Conservation (phyloP, 2,329 filamentous ascomycete species). For the Rhynchosporium secalis region DNA sequence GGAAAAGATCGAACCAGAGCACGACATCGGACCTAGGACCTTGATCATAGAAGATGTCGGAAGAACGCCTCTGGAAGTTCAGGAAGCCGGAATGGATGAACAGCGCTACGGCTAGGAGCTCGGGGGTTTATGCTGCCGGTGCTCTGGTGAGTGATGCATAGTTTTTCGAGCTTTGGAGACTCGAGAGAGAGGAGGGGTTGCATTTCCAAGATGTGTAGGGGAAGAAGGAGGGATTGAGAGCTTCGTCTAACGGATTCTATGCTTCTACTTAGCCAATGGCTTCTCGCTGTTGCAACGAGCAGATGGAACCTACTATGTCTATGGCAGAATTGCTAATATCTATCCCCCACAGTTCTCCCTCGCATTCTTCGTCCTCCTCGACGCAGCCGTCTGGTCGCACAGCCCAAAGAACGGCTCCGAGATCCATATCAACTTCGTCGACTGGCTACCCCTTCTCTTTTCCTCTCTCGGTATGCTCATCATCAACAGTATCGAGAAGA, state of each 20-base stretch:
- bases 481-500: constrained; percentile 70
- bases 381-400: constrained; percentile 67
- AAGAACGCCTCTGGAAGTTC: constrained; percentile 69
- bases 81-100: constrained; percentile 66
- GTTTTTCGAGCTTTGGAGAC: not conserved
- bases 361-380: constrained; percentile 68
- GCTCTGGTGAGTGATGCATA: constrained; percentile 54
- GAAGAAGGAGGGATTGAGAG: not conserved
- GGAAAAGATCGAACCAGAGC: not conserved
- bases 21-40: too few species aligned
- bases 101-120: constrained; percentile 62
- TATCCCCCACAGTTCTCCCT: constrained; percentile 57
- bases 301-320: not conserved
- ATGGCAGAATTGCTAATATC: constrained; percentile 17
- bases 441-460: constrained; percentile 70
- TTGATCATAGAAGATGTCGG: constrained; percentile 49
- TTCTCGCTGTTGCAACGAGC: too few species aligned
- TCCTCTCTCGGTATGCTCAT: constrained; percentile 68
- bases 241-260: not conserved
- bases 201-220: not conserved
- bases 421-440: constrained; percentile 64
- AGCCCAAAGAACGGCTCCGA: constrained; percentile 58
- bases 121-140: constrained; percentile 63
- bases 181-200: not conserved
- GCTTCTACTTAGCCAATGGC: too few species aligned